Conservation (phyloP, 2,329 filamentous ascomycete species). For the Xylariaceae sp. region DNA sequence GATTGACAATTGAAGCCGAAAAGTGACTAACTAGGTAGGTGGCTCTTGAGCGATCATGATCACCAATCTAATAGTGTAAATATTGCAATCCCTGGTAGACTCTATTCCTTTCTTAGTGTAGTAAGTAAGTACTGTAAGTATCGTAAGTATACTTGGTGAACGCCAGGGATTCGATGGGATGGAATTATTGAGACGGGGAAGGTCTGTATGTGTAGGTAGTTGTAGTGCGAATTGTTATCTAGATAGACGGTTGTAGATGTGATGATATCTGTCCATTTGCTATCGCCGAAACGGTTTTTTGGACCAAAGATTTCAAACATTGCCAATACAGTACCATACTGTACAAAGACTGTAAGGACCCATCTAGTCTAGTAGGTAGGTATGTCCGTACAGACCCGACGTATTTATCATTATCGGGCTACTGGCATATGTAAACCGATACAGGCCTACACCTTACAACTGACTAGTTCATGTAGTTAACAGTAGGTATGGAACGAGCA, state of each 20-base stretch:
- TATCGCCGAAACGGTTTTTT: neutral
- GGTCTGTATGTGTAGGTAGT: neutral
- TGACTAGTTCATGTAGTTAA: too few species aligned
- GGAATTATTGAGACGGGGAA: neutral
- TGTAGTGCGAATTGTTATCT: too few species aligned
- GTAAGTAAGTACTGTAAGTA: too few species aligned
- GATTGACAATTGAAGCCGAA: constrained; percentile 3
- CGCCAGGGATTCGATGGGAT: neutral
- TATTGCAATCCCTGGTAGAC: neutral
- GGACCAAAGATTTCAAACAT: neutral
- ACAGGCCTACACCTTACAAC: too few species aligned
- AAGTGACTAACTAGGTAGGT: neutral
- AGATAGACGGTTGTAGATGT: too few species aligned
- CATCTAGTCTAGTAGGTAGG: too few species aligned
- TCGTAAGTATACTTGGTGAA: neutral
- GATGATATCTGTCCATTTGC: too few species aligned
- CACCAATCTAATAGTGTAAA: neutral
- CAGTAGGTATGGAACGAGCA: too few species aligned
- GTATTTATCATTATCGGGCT: too few species aligned
- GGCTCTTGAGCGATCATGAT: neutral
- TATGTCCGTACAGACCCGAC: too few species aligned
- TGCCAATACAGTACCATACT: neutral
- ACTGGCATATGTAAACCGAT: too few species aligned
- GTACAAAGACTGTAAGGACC: too few species aligned
- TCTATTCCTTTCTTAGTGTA: neutral